phyloP scores from a whole-genome alignment of 2,329 filamentous ascomycete genomes.

The Aureobasidium sp. region DNA sequence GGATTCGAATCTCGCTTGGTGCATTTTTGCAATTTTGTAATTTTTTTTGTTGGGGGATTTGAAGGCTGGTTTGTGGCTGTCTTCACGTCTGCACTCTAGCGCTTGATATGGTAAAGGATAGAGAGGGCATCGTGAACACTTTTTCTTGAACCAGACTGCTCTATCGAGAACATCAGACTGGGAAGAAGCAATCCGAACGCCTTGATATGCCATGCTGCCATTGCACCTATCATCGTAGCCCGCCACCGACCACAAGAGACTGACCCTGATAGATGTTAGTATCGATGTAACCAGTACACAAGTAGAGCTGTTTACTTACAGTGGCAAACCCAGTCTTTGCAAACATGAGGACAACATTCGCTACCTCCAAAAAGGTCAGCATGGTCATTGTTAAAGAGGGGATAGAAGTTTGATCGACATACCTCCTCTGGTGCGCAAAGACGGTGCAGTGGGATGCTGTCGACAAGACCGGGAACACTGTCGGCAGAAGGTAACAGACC shows the following conservation, averaged over 20 bases:
- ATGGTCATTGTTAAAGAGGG: not conserved
- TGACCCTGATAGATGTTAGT: not conserved
- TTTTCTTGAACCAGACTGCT: not conserved
- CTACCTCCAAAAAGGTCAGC: slow-evolving; percentile 43
- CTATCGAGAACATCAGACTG: not conserved
- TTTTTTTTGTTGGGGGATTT: no score
- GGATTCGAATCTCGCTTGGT: no score
- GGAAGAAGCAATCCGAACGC: not conserved
- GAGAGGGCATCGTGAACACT: no score
- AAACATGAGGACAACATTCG: slow-evolving; percentile 52
- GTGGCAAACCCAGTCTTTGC: slow-evolving; percentile 44
- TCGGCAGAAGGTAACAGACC: slow-evolving; percentile 50
- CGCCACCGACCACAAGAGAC: not conserved
- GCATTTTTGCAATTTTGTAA: no score
- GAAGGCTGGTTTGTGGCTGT: no score
- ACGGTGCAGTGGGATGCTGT: slow-evolving; percentile 50
- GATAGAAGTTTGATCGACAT: not conserved
- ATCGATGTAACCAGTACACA: not conserved
- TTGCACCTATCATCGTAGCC: not conserved
- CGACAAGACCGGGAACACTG: slow-evolving; percentile 45
- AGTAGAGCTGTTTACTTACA: not conserved
- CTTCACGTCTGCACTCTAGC: no score
- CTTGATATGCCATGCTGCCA: not conserved
- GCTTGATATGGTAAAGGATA: no score
- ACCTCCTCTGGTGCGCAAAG: slow-evolving; percentile 51